Evolutionary conservation across 2,329 filamentous ascomycete species (phyloP).

Genomic region (Trichoderma sp.): DNA sequence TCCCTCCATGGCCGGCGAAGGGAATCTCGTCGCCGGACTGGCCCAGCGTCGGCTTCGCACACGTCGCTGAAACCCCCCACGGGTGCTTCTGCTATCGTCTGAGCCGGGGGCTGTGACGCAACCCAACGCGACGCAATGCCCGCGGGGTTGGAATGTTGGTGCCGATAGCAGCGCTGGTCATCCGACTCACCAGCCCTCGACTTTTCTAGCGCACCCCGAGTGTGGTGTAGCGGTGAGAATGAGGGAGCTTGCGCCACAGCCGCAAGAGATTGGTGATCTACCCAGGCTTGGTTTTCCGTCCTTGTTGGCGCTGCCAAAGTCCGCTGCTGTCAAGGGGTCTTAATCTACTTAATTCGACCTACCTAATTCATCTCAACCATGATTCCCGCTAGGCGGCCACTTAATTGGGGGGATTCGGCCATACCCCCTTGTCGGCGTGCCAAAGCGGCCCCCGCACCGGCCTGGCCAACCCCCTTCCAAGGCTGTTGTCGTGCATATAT

Average conservation of each 20-base stretch:
- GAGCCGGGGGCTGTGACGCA: slow-evolving; percentile 8
- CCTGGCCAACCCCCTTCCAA: slow-evolving; percentile 19
- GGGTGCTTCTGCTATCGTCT: slow-evolving; percentile 1
- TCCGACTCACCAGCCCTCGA: slow-evolving; percentile 13
- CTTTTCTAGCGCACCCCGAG: slow-evolving; percentile 1
- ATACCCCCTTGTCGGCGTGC: slow-evolving; percentile 9
- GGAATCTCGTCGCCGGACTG: background rate
- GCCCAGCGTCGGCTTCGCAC: background rate
- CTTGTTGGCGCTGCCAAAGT: slow-evolving; percentile 2
- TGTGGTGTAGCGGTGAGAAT: slow-evolving; percentile 14
- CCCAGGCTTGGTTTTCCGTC: background rate
- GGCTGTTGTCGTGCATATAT: slow-evolving; percentile 18
- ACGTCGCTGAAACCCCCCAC: slow-evolving; percentile 1
- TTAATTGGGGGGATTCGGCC: slow-evolving; percentile 8
- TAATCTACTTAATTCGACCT: slow-evolving; percentile 9
- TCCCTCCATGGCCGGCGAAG: background rate
- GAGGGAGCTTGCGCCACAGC: slow-evolving; percentile 13
- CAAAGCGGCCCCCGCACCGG: slow-evolving; percentile 19
- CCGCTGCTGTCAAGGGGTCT: slow-evolving; percentile 6
- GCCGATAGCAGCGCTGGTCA: slow-evolving; percentile 16
- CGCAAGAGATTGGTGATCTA: slow-evolving; percentile 10
- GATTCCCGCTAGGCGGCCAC: slow-evolving; percentile 3
- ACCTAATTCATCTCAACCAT: slow-evolving; percentile 6
- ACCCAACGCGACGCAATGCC: slow-evolving; percentile 1
- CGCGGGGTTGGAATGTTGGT: slow-evolving; percentile 17